Percentiles rank a stretch among this genome's conserved stretches.
phyloP scores from a whole-genome alignment of 2,329 filamentous ascomycete genomes.

The Allantophomopsis lycopodina region DNA sequence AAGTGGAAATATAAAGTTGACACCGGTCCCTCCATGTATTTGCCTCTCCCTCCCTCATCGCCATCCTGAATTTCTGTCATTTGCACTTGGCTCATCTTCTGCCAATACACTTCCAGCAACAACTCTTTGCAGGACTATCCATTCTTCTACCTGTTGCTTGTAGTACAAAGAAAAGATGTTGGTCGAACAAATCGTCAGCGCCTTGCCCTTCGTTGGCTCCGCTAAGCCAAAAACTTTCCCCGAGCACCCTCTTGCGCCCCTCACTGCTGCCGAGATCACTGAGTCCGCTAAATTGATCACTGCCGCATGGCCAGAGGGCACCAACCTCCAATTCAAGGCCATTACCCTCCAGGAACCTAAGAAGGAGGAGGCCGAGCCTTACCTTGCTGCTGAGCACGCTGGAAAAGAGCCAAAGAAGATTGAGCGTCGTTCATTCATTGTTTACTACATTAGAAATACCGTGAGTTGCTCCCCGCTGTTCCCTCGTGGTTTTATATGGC shows the following conservation, averaged over 20 bases:
- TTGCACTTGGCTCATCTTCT: too few relatives aligned
- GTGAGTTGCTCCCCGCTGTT: slow-evolving; percentile 22
- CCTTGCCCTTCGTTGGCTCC: slow-evolving; percentile 10
- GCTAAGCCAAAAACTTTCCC: slow-evolving; percentile 7
- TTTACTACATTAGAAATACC: slow-evolving; percentile 46
- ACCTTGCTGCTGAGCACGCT: slow-evolving; percentile 31
- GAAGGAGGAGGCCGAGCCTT: slow-evolving; percentile 35
- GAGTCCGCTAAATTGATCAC: slow-evolving; percentile 33
- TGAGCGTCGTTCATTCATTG: slow-evolving; percentile 35
- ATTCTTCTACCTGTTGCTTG: too few relatives aligned
- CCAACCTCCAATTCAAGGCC: slow-evolving; percentile 45
- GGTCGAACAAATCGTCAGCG: slow-evolving; percentile 10
- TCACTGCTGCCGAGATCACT: slow-evolving; percentile 42
- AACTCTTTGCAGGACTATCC: too few relatives aligned
- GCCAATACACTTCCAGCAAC: too few relatives aligned
- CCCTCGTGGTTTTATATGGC: not conserved
- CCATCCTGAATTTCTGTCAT: too few relatives aligned
- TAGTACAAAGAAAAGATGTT: slow-evolving; percentile 6
- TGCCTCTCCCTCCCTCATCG: too few relatives aligned
- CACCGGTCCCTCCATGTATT: too few relatives aligned
- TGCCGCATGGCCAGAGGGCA: slow-evolving; percentile 37
- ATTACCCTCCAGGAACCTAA: slow-evolving; percentile 45
- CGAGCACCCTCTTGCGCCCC: slow-evolving; percentile 43
- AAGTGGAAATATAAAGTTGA: too few relatives aligned
- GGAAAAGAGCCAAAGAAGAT: slow-evolving; percentile 25